Evolutionary conservation across 805 yeast genomes (phyloP), one percentile per base, ranked within the genome.

Genomic region (Kodamaea nitidulidarum): DNA sequence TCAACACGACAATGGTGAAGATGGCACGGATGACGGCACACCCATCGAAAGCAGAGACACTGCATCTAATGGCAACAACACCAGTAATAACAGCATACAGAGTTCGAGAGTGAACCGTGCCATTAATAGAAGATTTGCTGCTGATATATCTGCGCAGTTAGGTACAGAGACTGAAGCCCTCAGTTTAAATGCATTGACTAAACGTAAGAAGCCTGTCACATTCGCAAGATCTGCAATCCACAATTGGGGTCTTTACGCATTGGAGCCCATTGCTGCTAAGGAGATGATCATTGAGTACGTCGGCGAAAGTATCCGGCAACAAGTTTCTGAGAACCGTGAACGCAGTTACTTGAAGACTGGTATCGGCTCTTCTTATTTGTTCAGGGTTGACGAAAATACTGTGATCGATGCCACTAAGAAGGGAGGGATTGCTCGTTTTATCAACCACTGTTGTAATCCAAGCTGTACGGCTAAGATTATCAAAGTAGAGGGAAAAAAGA

Each of bases 261-360:
- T 86, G 52, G 98, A 93, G 54, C 95, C 95, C 2, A 93, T 93
- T 55, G 85, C 88, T n/a, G 95, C 93, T 1, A 84, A 81, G 49
- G 98, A 93, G 60, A 91, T 93, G 96, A 88, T 93, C 54, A 91
- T 93, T 43, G 99, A 93, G 61, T 93, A 93, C 52, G 97, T 93
- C 4, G 99, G 99, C 20, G 98, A 93, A 50, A 75, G 95, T 40
- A 80, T 93, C 20, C 71, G 98, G 40, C 96, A 88, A 54, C 96
- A 87, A 41, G 91, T 90, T 29, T 95, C 97, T 1, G 98, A 93
- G 52, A 77, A 86, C 51, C 73, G 98, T 36, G 99, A 93, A 54
- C 80, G 80, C 56, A 73, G 84, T 33, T 93, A 93, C 58, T 61
- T 88, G 44, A 77, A 84, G 49, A 84, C 90, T 0, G 99, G 99